Evolutionary conservation across 1,139 yeast species (phyloP).

Genomic region (Kurtzmaniella quercitrusa): DNA sequence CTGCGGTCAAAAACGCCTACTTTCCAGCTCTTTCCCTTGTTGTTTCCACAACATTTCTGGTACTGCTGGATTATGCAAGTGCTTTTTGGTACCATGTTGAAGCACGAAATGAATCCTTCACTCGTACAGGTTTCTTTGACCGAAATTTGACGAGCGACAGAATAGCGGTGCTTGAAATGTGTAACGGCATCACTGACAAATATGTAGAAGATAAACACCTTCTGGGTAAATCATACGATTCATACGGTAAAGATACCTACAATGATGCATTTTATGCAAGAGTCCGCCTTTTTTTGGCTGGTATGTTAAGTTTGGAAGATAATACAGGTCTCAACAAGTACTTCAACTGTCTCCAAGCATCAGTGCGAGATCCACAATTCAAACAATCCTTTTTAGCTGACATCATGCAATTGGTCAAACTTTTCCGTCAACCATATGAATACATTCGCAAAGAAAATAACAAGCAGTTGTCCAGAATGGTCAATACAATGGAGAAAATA

Average conservation of each 20-base stretch:
- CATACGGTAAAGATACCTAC: constrained; percentile 36
- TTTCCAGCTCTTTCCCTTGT: constrained; percentile 20
- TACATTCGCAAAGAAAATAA: constrained; percentile 23
- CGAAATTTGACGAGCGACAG: constrained; percentile 30
- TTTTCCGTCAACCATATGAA: constrained; percentile 36
- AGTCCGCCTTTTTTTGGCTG: constrained; percentile 32
- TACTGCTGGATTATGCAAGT: constrained; percentile 20
- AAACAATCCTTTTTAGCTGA: constrained; percentile 30
- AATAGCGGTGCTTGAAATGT: constrained; percentile 36
- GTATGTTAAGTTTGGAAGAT: constrained; percentile 36
- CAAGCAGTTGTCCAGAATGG: constrained; percentile 18
- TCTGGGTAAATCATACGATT: constrained; percentile 18
- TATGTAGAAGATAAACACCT: constrained; percentile 12
- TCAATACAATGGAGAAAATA: constrained; percentile 24
- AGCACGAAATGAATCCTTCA: constrained; percentile 21
- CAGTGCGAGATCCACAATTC: constrained; percentile 18
- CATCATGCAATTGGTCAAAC: constrained; percentile 25
- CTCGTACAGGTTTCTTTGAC: constrained; percentile 21
- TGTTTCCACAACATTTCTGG: constrained; percentile 18
- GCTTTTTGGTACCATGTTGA: constrained; percentile 39
- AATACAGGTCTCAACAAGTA: constrained; percentile 46
- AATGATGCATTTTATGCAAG: constrained; percentile 37
- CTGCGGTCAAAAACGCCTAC: constrained; percentile 18
- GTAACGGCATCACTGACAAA: constrained; percentile 37
- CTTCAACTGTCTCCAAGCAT: constrained; percentile 28